A percentile compares a stretch with the other conserved stretches of the same genome.
phyloP scores from a whole-genome alignment of 164 flowering plant species.

The Macadamia integrifolia region DNA sequence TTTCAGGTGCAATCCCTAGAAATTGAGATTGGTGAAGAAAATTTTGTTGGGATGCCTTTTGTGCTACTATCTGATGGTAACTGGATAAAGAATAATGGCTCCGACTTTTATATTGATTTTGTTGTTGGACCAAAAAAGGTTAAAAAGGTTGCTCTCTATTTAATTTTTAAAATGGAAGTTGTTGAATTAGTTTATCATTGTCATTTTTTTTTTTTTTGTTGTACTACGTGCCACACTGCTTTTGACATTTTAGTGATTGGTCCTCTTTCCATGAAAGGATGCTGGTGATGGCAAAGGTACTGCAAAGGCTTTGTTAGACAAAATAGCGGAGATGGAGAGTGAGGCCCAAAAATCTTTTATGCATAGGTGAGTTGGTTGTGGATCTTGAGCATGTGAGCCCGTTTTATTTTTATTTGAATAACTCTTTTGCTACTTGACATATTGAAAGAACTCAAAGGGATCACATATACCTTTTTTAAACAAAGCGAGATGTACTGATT shows the following conservation, averaged over 20 bases:
- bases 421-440: too few relatives aligned
- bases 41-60: slow-evolving; percentile 82
- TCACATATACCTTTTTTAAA: too few relatives aligned
- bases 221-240: not conserved
- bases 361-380: slow-evolving; percentile 68
- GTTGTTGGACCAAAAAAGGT: slow-evolving; percentile 30
- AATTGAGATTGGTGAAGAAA: slow-evolving; percentile 58
- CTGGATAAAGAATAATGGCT: slow-evolving; percentile 77
- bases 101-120: slow-evolving; percentile 79
- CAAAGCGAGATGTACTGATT: too few relatives aligned
- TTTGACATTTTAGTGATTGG: slow-evolving; percentile 4
- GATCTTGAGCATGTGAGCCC: not conserved
- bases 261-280: slow-evolving; percentile 33
- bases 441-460: too few relatives aligned
- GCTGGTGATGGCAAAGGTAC: slow-evolving; percentile 85
- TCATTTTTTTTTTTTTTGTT: not conserved
- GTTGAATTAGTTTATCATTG: not conserved
- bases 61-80: slow-evolving; percentile 66
- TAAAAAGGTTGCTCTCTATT: slow-evolving; percentile 43
- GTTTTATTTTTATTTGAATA: too few relatives aligned
- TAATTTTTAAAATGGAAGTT: not conserved
- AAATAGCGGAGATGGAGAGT: slow-evolving; percentile 72
- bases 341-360: slow-evolving; percentile 96
- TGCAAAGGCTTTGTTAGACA: slow-evolving; percentile 67
- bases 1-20: slow-evolving; percentile 60